These are phyloP conservation scores for Quercus aquifolioides DNA, from an alignment of 306 rosid species.

Conservation along the genomic window DNA sequence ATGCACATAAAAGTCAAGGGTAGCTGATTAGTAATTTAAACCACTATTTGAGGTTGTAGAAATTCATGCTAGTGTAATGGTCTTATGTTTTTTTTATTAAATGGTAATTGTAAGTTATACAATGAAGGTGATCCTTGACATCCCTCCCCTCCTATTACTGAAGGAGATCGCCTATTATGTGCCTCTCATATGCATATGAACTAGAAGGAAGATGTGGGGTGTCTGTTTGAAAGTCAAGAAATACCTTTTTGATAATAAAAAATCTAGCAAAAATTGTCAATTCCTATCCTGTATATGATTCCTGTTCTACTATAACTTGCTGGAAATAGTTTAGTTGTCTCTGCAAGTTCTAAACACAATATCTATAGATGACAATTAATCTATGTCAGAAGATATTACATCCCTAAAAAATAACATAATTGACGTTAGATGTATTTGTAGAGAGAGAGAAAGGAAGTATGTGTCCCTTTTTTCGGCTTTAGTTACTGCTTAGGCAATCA, in stretches of 20 bases:
- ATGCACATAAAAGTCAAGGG: background rate
- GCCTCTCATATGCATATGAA: constrained; percentile 4
- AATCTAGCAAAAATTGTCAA: background rate
- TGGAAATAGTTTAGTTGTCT: background rate
- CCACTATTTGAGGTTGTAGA: background rate
- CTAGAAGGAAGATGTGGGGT: background rate
- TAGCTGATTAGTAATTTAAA: background rate
- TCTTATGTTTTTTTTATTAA: background rate
- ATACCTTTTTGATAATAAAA: background rate
- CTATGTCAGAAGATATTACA: background rate
- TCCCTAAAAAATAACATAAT: background rate
- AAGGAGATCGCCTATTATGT: background rate
- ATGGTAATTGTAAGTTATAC: background rate
- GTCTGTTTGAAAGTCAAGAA: background rate
- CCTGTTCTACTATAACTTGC: background rate
- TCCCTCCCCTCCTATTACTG: background rate
- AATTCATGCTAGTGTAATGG: background rate
- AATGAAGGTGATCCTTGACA: background rate
- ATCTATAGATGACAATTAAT: background rate
- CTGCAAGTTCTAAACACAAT: background rate
- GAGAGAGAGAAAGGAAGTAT: background rate
- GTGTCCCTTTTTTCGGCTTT: background rate
- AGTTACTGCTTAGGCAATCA: background rate
- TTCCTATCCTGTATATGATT: background rate
- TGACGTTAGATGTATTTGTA: background rate